These are phyloP conservation scores for Saccharomycopsis vini DNA, from an alignment of 805 yeast genomes.

Conservation along the genomic window DNA sequence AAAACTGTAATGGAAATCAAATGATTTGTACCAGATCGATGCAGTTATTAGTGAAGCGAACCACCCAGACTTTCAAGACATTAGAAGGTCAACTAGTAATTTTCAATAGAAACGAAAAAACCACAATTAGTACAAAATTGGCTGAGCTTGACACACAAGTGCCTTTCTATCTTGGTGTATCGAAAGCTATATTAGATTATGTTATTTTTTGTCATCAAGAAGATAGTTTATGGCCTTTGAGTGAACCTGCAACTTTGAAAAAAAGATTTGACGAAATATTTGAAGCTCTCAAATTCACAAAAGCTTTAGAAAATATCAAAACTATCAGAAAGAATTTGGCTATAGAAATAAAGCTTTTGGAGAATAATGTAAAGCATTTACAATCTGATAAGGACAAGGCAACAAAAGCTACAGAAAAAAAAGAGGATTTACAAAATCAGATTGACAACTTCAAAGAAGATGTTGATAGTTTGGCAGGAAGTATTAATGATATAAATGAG, in stretches of 20 bases:
- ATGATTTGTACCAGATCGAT: slow-evolving; percentile 85
- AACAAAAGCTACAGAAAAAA: slow-evolving; percentile 40
- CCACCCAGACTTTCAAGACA: slow-evolving; percentile 72
- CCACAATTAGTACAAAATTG: slow-evolving; percentile 70
- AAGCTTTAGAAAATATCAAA: slow-evolving; percentile 76
- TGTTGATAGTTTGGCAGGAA: slow-evolving; percentile 38
- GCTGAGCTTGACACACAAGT: slow-evolving; percentile 77
- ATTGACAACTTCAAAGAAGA: slow-evolving; percentile 39
- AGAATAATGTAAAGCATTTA: slow-evolving; percentile 72
- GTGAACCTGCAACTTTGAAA: slow-evolving; percentile 83
- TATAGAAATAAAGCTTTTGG: slow-evolving; percentile 63
- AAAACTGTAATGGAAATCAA: slow-evolving; percentile 57
- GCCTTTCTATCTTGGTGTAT: slow-evolving; percentile 80
- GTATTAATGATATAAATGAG: slow-evolving; percentile 44
- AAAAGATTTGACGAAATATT: slow-evolving; percentile 94
- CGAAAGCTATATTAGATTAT: slow-evolving; percentile 78
- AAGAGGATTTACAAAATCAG: slow-evolving; percentile 34
- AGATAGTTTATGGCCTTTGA: slow-evolving; percentile 91
- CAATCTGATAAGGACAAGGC: slow-evolving; percentile 69
- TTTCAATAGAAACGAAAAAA: slow-evolving; percentile 52
- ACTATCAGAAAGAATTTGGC: slow-evolving; percentile 67
- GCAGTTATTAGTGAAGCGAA: slow-evolving; percentile 58
- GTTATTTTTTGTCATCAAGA: slow-evolving; percentile 98
- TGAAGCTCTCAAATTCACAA: slow-evolving; percentile 89
- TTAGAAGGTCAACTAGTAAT: slow-evolving; percentile 80